Evolutionary conservation across 768 basidiomycete species (phyloP).

Genomic region (Filobasidium wieringae): DNA sequence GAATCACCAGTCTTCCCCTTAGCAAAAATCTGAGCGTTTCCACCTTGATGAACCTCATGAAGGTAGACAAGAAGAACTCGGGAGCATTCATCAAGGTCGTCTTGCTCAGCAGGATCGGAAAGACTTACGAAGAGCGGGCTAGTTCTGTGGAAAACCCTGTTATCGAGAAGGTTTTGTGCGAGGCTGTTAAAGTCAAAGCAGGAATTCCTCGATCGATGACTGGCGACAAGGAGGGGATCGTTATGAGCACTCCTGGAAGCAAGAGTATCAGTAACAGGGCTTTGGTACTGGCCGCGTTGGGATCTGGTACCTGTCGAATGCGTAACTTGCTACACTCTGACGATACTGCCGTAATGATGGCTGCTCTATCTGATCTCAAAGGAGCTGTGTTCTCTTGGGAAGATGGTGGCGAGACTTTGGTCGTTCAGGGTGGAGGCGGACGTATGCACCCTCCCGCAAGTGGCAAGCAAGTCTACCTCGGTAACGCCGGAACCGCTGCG

Average conservation of each 20-base stretch:
- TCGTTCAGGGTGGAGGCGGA: conserved; percentile 79
- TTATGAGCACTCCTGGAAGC: conserved; percentile 88
- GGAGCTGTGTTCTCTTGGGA: conserved; percentile 91
- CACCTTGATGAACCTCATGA: conserved; percentile 82
- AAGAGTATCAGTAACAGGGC: conserved; percentile 95
- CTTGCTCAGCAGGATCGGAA: conserved; percentile 77
- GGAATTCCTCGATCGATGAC: conserved; percentile 51
- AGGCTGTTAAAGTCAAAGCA: conserved; percentile 63
- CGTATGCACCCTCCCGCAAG: conserved; percentile 59
- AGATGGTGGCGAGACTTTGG: conserved; percentile 87
- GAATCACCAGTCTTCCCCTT: conserved; percentile 61
- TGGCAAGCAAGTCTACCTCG: conserved; percentile 83
- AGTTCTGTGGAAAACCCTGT: conserved; percentile 68
- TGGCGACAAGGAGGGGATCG: conserved; percentile 39
- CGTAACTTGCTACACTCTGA: conserved; percentile 90
- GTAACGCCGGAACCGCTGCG: conserved; percentile 94
- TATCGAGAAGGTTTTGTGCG: conserved; percentile 69
- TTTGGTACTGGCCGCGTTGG: conserved; percentile 82
- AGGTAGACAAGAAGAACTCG: conserved; percentile 93
- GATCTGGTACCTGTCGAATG: conserved; percentile 71
- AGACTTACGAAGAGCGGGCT: conserved; percentile 82
- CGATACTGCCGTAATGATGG: conserved; percentile 99
- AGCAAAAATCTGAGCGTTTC: conserved; percentile 59
- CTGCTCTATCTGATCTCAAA: conserved; percentile 75
- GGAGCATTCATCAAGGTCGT: conserved; percentile 89